Percentiles rank a stretch among this genome's conserved stretches.
Conservation (phyloP, 768 basidiomycete species). For the Xerocomus brunneocitrinus region DNA sequence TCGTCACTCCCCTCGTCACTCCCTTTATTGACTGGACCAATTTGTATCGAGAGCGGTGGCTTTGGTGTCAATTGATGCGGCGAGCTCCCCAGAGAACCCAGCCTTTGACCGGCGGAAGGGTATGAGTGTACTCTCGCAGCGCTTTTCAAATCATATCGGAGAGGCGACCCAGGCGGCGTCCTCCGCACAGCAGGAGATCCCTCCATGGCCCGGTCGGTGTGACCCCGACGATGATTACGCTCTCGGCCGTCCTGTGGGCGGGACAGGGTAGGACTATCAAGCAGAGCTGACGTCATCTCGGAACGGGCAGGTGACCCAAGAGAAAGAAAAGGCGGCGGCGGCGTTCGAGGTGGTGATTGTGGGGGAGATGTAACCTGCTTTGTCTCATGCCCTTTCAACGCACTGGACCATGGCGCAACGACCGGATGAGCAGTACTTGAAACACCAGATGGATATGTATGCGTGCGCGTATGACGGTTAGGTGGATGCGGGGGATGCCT, state of each 20-base stretch:
- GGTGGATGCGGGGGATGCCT: constrained; percentile 3
- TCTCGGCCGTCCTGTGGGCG: constrained; percentile 13
- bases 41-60: constrained; percentile 12
- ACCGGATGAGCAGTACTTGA: constrained; percentile 34
- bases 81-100: constrained; percentile 8
- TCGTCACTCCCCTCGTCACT: constrained; percentile 29
- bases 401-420: constrained; percentile 39
- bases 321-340: constrained; percentile 6
- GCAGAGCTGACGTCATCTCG: constrained; percentile 5
- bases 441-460: constrained; percentile 44
- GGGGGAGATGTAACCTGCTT: constrained; percentile 1
- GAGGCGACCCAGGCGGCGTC: constrained; percentile 50
- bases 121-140: constrained; percentile 35
- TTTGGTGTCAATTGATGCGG: constrained; percentile 4
- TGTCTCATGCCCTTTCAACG: constrained; percentile 1
- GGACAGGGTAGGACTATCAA: constrained; percentile 11
- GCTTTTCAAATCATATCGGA: constrained; percentile 17
- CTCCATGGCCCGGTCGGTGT: constrained; percentile 42
- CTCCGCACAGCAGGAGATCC: constrained; percentile 32
- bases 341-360: background rate
- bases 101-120: constrained; percentile 19
- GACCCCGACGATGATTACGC: constrained; percentile 57
- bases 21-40: background rate
- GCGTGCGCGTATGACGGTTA: constrained; percentile 36
- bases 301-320: constrained; percentile 19